Evolutionary conservation across 768 basidiomycete species (phyloP).

Genomic region (Tylopilus felleus): DNA sequence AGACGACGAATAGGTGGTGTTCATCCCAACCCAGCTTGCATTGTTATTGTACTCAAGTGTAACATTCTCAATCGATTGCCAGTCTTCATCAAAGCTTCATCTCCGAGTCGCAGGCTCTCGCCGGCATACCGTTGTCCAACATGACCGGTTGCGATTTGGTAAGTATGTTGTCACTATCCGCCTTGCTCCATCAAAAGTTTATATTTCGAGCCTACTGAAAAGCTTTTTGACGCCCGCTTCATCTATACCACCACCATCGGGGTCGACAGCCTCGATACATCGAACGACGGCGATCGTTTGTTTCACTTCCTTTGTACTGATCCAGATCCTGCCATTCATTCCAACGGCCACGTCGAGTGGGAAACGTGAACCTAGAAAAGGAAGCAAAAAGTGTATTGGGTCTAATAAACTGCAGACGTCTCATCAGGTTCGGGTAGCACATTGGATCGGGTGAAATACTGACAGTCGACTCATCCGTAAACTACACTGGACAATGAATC

Average conservation of each 20-base stretch:
- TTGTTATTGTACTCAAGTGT: conserved; percentile 6
- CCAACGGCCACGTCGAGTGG: conserved; percentile 89
- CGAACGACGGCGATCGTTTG: conserved; percentile 73
- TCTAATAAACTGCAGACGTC: conserved; percentile 62
- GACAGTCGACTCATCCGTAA: conserved; percentile 87
- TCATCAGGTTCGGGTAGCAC: conserved; percentile 2
- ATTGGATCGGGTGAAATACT: conserved; percentile 14
- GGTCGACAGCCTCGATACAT: conserved; percentile 80
- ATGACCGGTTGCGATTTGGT: background rate
- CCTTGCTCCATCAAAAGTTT: background rate
- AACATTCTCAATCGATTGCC: background rate
- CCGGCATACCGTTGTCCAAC: background rate
- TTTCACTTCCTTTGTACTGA: conserved; percentile 68
- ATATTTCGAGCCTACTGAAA: conserved; percentile 45
- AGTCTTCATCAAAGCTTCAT: no score
- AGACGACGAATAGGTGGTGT: conserved; percentile 55
- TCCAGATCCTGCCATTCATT: conserved; percentile 90
- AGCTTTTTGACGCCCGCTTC: conserved; percentile 51
- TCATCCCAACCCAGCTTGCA: background rate
- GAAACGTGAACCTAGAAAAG: conserved; percentile 74
- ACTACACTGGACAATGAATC: conserved; percentile 79
- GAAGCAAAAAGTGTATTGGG: conserved; percentile 78
- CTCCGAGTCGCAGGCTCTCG: background rate
- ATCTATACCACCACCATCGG: conserved; percentile 64
- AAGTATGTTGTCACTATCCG: background rate